Evolutionary conservation across 768 basidiomycete species (phyloP), one percentile per base, ranked within the genome.

Genomic region (Boletus pseudopeckii): DNA sequence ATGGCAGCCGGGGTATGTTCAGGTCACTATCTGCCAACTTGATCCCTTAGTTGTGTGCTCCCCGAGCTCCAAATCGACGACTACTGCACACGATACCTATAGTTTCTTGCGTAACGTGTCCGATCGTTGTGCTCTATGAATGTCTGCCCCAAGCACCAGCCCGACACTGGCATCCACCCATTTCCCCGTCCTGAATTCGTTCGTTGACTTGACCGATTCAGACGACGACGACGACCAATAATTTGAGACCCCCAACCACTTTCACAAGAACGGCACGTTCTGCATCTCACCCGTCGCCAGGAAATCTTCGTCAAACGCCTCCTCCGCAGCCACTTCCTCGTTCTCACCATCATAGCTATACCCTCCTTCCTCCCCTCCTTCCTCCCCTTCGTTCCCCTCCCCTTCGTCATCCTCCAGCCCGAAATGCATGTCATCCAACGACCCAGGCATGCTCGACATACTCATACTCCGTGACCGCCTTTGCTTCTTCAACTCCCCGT

Each of bases 371-470:
- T 71, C 68, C 10, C 70, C 71, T 1, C 60, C 69, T 4, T 64
- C 64, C 1, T 58, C 66, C 14, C 63, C 63, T 26, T 68, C 72
- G 0, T 74, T 74, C 4, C 60, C 63, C 13, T 71, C 74, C 0
- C 72, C 75, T 9, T 81, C 82, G 7, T 76, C 79, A 11, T 82
- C 80, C 40, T 81, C 80, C 56, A 80, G 69, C 15, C 74, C 80
- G 56, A 83, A 81, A 45, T 80, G 74, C 63, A 78, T 75, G 56
- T 86, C 80, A 47, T 86, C 82, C 55, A 92, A 70, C 20, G 89
- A 87, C 30, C 92, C 92, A 13, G 90, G 92, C 88, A 95, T 92
- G 64, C 90, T 92, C 40, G 83, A 82, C 69, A 87, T 80, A 58
- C 90, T 90, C 63, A 80, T 76, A 56, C 79, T 75, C 57, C 86